Evolutionary conservation across 306 rosid genomes (phyloP), one percentile per base, ranked within the genome.

Genomic region (Corylus avellana): DNA sequence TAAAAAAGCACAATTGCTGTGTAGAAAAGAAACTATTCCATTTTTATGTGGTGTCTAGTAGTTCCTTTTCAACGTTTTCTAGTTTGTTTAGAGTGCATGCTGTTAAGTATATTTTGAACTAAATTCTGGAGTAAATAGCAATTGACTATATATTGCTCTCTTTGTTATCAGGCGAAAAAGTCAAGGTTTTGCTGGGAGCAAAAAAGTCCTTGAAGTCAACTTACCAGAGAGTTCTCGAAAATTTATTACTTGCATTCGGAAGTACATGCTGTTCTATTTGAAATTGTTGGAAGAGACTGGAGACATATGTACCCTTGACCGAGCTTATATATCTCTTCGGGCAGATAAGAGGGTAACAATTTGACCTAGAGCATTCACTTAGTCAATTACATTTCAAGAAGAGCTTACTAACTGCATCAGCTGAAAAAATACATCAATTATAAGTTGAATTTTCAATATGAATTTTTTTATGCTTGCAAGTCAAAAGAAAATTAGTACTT

Each of bases 161-260:
- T 46, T 80, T 62, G 72, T 27, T 81, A 22, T 78, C 88, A 94
- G 97, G 92, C 97, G 98, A 86, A 94, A 91, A 82, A 82, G 97
- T 54, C 98, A 92, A 8, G 92, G 95, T 73, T 55, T 92, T 51
- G 81, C 95, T 64, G 97, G 97, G 68, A 88, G 80, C 82, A 92
- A 86, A 78, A 94, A 85, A 74, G 57, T 77, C 84, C 97, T 94
- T 32, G 97, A 94, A 85, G 98, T 94, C 79, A 94, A 94, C 80
- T 89, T 92, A 82, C 97, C 98, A 42, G 98, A 94, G 81, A 94
- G 97, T 84, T 94, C 98, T 66, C 89, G 98, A 75, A 94, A 94
- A 78, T 94, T 94, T 85, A 94, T 94, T 83, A 94, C 98, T 75
- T 94, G 98, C 84, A 94, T 94, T 71, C 87, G 97, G 62, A 94